Base-by-base conservation (phyloP, 164 flowering plant species). In the Euptelea pleiosperma region DNA sequence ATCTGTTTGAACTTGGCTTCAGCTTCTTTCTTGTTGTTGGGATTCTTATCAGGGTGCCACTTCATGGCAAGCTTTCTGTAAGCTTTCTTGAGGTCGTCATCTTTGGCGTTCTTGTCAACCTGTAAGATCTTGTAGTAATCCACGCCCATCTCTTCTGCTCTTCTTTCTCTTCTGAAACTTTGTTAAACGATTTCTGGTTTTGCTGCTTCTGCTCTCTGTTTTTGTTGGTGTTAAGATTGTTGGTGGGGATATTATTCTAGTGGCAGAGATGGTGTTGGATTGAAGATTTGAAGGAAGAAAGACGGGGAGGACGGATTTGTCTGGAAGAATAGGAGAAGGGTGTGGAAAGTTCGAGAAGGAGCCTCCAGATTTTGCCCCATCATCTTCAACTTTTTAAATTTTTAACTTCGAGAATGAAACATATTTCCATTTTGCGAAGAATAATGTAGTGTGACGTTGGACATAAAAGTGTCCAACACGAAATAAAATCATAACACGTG, bases 41-140 rank as follows among this genome's bases (percentile, higher is more conserved):
- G 83, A 55, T 84, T 84, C 70, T 82, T 82, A 57, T 84, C 89
- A 31, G 89, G 89, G 50, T 82, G 90, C 90, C 90, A 84, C 24
- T 82, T 84, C 84, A 82, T 80, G 47, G 91, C 91, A 21, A 85
- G 79, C 40, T 82, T 82, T 30, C 87, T 63, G 51, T 82, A 85
- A 12, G 91, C 85, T 54, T 82, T 82, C 78, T 82, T 85, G 56
- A 85, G 70, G 31, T 85, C 91, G 21, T 85, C 91, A 14, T 85
- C 91, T 44, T 61, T 77, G 11, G 86, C 81, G 34, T 40, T 75
- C 71, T 64, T 74, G 45, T 80, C 84, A 1, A 84, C 91, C 46
- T 63, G 66, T 61, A 84, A 62, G 10, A 77, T 49, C 70, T 80
- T 80, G 73, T 84, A 85, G 65, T 82, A 85, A 66, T 85, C 91